Conservation (phyloP, 441 rosid genomes). For the Melianthus villosus region DNA sequence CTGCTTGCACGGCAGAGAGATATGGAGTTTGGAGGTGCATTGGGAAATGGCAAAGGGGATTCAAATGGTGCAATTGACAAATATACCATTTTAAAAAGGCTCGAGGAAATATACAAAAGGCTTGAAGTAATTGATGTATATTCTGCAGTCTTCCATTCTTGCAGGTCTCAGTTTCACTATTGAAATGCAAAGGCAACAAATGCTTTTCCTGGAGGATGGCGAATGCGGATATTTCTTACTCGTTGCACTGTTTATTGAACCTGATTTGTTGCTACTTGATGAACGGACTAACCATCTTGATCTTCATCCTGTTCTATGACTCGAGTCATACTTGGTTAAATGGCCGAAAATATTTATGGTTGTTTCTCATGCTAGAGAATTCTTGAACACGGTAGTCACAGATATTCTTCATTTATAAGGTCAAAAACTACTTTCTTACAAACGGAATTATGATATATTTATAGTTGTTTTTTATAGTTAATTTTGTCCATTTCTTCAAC, state of each 20-base stretch:
- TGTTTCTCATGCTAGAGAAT: slow-evolving; percentile 96
- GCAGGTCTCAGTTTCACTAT: slow-evolving; percentile 96
- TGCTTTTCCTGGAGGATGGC: slow-evolving; percentile 94
- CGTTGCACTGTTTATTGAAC: slow-evolving; percentile 86
- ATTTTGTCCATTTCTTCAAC: too few relatives aligned
- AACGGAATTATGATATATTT: slow-evolving; percentile 75
- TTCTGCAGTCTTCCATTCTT: slow-evolving; percentile 90
- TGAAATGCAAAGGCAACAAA: slow-evolving; percentile 76
- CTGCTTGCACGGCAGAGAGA: slow-evolving; percentile 71
- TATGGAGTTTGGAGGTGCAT: slow-evolving; percentile 35
- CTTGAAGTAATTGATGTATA: slow-evolving; percentile 82
- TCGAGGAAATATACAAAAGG: slow-evolving; percentile 82
- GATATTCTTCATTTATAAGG: slow-evolving; percentile 82
- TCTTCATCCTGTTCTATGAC: slow-evolving; percentile 93
- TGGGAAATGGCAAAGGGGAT: slow-evolving; percentile 27
- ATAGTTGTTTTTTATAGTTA: too few relatives aligned
- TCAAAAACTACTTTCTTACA: slow-evolving; percentile 63
- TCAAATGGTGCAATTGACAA: slow-evolving; percentile 30
- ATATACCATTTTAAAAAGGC: slow-evolving; percentile 56
- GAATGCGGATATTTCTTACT: slow-evolving; percentile 95
- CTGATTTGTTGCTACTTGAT: slow-evolving; percentile 86
- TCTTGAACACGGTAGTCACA: slow-evolving; percentile 93
- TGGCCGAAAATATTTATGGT: slow-evolving; percentile 96
- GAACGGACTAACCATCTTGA: slow-evolving; percentile 99
- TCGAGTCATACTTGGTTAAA: slow-evolving; percentile 77